phyloP scores from a whole-genome alignment of 148 eudicot genomes.

The Camellia lanceoleosa region DNA sequence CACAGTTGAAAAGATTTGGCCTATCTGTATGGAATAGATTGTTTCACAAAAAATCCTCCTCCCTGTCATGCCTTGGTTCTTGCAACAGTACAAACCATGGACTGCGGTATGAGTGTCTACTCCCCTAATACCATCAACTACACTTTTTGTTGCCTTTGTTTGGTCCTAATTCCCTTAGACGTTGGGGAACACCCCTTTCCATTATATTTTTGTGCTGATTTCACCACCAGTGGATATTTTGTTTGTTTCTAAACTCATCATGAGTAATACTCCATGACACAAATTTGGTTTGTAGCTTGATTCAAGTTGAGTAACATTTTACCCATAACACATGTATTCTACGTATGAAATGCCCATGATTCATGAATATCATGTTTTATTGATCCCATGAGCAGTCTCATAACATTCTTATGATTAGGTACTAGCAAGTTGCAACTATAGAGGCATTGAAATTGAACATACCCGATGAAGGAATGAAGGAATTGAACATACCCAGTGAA shows the following conservation, averaged over 20 bases:
- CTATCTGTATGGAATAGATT: conserved; percentile 79
- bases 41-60: conserved; percentile 86
- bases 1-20: conserved; percentile 85
- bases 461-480: no score
- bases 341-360: no score
- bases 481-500: no score
- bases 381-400: neutral
- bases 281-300: neutral
- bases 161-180: neutral
- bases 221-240: conserved; percentile 2
- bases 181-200: neutral
- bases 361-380: no score
- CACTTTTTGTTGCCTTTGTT: neutral
- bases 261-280: neutral
- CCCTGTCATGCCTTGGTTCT: conserved; percentile 93
- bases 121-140: neutral
- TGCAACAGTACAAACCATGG: conserved; percentile 96
- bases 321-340: no score
- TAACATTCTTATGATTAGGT: neutral
- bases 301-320: neutral
- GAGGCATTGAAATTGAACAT: no score
- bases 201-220: no score
- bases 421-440: no score
- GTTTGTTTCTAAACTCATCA: conserved; percentile 1
- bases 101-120: conserved; percentile 61